Base-by-base conservation (phyloP, 1,284 basidiomycete genomes). In the Cryptococcus jaspeensis region DNA sequence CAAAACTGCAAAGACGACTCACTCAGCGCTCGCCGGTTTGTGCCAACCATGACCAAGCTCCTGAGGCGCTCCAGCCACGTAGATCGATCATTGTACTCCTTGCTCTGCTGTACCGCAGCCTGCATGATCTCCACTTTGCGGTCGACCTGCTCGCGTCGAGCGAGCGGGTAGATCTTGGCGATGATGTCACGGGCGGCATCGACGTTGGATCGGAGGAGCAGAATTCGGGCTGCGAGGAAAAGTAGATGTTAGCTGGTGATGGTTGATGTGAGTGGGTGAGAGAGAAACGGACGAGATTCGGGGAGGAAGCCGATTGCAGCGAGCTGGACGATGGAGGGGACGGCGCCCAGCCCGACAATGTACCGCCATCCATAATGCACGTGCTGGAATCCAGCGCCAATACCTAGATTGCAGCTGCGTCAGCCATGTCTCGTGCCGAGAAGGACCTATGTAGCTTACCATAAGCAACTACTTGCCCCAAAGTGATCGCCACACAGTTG, bases 341-440 rank as follows among this genome's bases (percentile, higher is more conserved):
- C 78, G 1, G 83, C 82, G 16, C 87, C 87, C 0, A 90, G 77
- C 1, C 87, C 88, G 23, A 90, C 87, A 87, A 91, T 90, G 84
- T 84, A 91, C 52, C 89, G 78, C 89, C 89, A 92, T 0, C 89
- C 89, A 12, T 82, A 79, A 32, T 75, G 67, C 23, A 84, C 77
- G 54, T 84, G 81, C 53, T 82, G 83, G 64, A 92, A 90, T 0
- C 82, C 85, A 11, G 87, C 86, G 38, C 87, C 87, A 50, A 90
- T 87, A 9, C 52, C 72, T 73, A 56, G 0, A 20, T 12, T 3
- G 23, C n/a, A 28, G 15, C 48, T 39, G 23, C 6, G 40, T 58
- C 48, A 52, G 54, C 42, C 9, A n/a, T 41, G 4, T 9, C 9
- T 20, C 11, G 11, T 13, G 5, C 36, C 1, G 16, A 16, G 20